A percentile compares a stretch with the other conserved stretches of the same genome.
These are phyloP conservation scores for Rhodocollybia butyracea DNA, from an alignment of 768 basidiomycete species.

Conservation along the genomic window DNA sequence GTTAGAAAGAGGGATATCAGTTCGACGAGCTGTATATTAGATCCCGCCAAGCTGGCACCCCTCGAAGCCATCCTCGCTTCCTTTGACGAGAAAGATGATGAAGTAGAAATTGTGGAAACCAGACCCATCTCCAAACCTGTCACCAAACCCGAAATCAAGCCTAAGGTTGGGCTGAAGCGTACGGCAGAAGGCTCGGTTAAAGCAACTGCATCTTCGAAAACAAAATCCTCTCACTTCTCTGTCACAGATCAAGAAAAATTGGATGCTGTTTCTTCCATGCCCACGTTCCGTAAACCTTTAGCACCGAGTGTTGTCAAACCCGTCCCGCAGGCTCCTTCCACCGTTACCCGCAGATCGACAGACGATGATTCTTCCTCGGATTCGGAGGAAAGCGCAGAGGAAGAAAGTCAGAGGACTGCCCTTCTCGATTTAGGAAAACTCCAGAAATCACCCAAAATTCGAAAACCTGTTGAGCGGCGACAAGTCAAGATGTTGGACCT, in stretches of 20 bases:
- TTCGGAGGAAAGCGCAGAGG: conserved; percentile 44
- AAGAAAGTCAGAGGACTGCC: conserved; percentile 39
- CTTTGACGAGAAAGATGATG: conserved; percentile 58
- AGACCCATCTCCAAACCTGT: not conserved
- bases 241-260: conserved; percentile 32
- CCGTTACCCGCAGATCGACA: conserved; percentile 17
- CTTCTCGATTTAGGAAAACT: conserved; percentile 55
- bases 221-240: conserved; percentile 18
- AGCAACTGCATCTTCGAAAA: not conserved
- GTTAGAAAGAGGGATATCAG: conserved; percentile 47
- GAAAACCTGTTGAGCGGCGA: conserved; percentile 55
- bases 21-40: conserved; percentile 47
- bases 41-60: conserved; percentile 54
- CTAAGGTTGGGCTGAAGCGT: not conserved
- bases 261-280: conserved; percentile 30
- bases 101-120: conserved; percentile 49
- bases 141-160: not conserved
- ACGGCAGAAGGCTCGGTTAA: not conserved
- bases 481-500: conserved; percentile 63
- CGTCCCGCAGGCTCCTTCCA: conserved; percentile 11
- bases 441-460: conserved; percentile 58
- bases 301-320: conserved; percentile 19
- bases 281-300: conserved; percentile 35
- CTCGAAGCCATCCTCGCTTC: conserved; percentile 64
- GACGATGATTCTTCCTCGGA: conserved; percentile 42